These are phyloP conservation scores for Cordyceps javanica DNA, from an alignment of 2,329 filamentous ascomycete species.

Conservation along the genomic window DNA sequence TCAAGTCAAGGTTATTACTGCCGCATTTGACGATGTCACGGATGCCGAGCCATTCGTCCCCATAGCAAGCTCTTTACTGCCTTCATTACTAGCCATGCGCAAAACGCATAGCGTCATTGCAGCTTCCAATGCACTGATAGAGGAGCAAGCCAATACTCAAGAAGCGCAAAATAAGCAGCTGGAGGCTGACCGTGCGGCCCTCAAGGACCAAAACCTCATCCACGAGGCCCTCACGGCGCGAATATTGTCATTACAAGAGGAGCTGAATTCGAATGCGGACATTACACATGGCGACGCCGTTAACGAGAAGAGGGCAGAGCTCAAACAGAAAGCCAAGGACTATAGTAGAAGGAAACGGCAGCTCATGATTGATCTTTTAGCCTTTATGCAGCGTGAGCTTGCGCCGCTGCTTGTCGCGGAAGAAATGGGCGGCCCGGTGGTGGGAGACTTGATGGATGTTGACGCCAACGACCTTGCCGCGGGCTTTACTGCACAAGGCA, in stretches of 20 bases:
- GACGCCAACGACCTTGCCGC: conserved; percentile 52
- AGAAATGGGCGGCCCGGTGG: conserved; percentile 75
- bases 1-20: conserved; percentile 44
- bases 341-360: conserved; percentile 56
- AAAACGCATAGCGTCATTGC: conserved; percentile 58
- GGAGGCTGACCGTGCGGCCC: conserved; percentile 42
- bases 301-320: conserved; percentile 54
- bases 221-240: conserved; percentile 48
- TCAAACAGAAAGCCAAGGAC: conserved; percentile 50
- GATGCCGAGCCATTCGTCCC: conserved; percentile 60
- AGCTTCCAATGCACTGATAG: conserved; percentile 57
- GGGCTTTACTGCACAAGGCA: conserved; percentile 56
- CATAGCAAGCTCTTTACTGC: conserved; percentile 59
- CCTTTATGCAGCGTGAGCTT: conserved; percentile 65
- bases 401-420: conserved; percentile 75
- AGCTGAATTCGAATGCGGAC: conserved; percentile 49
- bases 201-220: conserved; percentile 52
- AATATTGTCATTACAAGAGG: conserved; percentile 52
- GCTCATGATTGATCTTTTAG: conserved; percentile 58
- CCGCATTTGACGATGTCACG: conserved; percentile 60
- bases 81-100: conserved; percentile 64
- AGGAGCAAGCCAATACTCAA: conserved; percentile 35
- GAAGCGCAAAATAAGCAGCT: conserved; percentile 40
- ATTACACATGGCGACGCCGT: conserved; percentile 56
- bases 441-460: conserved; percentile 65